A percentile compares a stretch with the other conserved stretches of the same genome.
These are phyloP conservation scores for Inonotus hispidus DNA, from an alignment of 1,284 basidiomycete genomes.

Conservation along the genomic window DNA sequence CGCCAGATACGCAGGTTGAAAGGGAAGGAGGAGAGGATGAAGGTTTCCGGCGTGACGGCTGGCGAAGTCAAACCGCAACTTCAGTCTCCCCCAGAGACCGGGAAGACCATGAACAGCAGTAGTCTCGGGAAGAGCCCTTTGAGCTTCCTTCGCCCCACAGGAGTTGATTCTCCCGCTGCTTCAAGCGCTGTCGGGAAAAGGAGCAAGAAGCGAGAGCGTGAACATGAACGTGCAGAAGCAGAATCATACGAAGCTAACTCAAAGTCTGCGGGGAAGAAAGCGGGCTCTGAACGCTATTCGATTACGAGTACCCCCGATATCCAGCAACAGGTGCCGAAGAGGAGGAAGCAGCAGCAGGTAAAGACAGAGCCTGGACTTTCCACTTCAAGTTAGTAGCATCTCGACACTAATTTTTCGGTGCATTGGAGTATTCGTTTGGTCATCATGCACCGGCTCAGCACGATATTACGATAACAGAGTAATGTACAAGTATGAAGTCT, in stretches of 20 bases:
- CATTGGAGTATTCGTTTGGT: neutral
- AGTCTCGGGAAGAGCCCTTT: conserved; percentile 1
- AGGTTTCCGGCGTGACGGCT: neutral
- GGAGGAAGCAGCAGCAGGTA: conserved; percentile 12
- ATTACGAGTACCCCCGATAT: neutral
- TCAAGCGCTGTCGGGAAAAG: neutral
- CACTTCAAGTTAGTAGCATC: neutral
- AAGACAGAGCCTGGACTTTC: neutral
- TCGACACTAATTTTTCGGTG: neutral
- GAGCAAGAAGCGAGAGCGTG: conserved; percentile 4
- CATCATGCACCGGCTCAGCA: neutral
- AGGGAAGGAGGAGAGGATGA: neutral
- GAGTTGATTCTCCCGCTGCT: conserved; percentile 12
- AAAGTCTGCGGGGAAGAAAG: neutral
- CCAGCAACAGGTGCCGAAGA: conserved; percentile 5
- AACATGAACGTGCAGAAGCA: neutral
- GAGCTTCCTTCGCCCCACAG: conserved; percentile 16
- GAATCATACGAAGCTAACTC: neutral
- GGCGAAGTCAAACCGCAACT: neutral
- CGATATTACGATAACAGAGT: neutral
- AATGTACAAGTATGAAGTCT: neutral
- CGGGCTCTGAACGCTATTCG: neutral
- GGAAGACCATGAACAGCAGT: neutral
- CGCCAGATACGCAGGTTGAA: conserved; percentile 7
- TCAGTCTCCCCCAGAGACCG: neutral